Conservation (phyloP, 1,284 basidiomycete species). For the Ustilago shanxiensis region DNA sequence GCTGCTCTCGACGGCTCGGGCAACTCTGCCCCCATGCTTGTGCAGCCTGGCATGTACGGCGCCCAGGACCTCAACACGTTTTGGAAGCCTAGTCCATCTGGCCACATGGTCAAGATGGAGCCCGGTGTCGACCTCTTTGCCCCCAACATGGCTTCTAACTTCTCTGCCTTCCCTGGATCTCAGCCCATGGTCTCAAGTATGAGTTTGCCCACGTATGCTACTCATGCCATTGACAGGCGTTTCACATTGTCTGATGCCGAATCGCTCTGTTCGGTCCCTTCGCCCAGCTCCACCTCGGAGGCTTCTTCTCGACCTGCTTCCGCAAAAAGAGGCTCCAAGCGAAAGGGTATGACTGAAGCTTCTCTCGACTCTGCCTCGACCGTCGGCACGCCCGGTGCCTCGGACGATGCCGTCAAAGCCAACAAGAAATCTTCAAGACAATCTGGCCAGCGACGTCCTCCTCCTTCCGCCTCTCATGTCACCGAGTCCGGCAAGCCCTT, state of each 20-base stretch:
- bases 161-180: constrained; percentile 16
- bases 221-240: constrained; percentile 28
- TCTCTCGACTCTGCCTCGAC: constrained; percentile 19
- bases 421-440: constrained; percentile 25
- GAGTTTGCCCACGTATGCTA: constrained; percentile 39
- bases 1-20: background rate
- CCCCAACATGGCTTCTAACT: constrained; percentile 18
- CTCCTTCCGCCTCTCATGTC: constrained; percentile 65
- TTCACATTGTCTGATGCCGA: constrained; percentile 43
- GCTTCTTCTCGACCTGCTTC: constrained; percentile 24
- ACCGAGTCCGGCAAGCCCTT: constrained; percentile 68
- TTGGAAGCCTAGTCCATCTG: constrained; percentile 28
- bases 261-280: constrained; percentile 31
- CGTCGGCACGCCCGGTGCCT: constrained; percentile 6
- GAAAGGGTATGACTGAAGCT: constrained; percentile 26
- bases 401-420: constrained; percentile 15
- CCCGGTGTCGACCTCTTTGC: constrained; percentile 27
- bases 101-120: constrained; percentile 38
- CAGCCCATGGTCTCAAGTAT: constrained; percentile 42
- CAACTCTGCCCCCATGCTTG: constrained; percentile 14
- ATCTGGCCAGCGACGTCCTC: constrained; percentile 53
- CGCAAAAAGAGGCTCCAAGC: constrained; percentile 37
- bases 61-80: constrained; percentile 28
- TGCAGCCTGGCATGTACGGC: constrained; percentile 33
- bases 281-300: constrained; percentile 38